Evolutionary conservation across 805 yeast genomes (phyloP), one percentile per base, ranked within the genome.

Genomic region (Candida pseudofarinosa): DNA sequence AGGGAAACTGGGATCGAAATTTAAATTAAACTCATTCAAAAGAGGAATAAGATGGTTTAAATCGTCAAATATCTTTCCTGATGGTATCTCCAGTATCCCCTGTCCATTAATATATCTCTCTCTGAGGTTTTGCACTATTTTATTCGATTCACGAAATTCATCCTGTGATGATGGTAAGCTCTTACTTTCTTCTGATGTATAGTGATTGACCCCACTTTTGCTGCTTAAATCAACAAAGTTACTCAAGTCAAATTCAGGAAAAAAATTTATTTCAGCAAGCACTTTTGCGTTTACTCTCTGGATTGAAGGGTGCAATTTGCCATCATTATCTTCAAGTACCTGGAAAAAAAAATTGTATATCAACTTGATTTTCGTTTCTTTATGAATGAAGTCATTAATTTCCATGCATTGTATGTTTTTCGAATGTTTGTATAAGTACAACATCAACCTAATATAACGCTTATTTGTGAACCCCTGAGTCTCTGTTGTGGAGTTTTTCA

Each of bases 1-100:
- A 3, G 64, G 63, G 40, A 58, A 64, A 4, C 41, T 39, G 1
- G 47, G 26, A 33, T 56, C 53, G 26, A 66, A 55, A n/a, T 52
- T 43, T 7, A 60, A 46, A 17, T 48, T 54, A 20, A 53, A 56
- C 31, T 65, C 71, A 20, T 51, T 52, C 16, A 67, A 45, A 8
- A 58, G 51, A 1, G 63, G 58, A 3, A 67, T 49, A 3, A 59
- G 48, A 23, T 50, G 50, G n/a, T 35, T 43, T 19, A 58, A 36
- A 26, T 45, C 28, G 10, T 23, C 28, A 23, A 7, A 23, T 23
- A 23, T 23, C 28, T 49, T 7, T 43, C 30, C 23, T 54, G 36
- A 6, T 59, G 34, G 10, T 48, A 44, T 4, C 37, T 13, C 33
- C 43, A 56, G 10, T 7, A 23, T 10, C 6, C 10, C 10, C 10